Percentiles rank a stretch among this genome's conserved stretches.
Conservation (phyloP, 768 basidiomycete species). For the Russula lepida region DNA sequence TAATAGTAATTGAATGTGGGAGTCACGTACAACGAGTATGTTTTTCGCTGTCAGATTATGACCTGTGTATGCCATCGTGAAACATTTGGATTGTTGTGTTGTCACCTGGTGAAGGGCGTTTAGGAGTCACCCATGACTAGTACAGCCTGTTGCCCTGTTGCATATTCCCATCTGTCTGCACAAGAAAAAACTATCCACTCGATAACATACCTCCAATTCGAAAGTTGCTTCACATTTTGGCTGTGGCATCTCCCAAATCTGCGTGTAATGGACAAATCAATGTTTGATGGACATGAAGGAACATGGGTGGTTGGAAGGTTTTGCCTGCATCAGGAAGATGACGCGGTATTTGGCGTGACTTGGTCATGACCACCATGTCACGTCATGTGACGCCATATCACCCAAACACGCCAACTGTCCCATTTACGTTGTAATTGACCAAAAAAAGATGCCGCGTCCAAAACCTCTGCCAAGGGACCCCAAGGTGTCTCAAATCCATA, state of each 20-base stretch:
- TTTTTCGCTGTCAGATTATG: conserved; percentile 69
- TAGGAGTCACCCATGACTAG: conserved; percentile 53
- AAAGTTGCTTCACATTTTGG: conserved; percentile 73
- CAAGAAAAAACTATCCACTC: neutral
- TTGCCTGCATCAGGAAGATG: too few relatives aligned
- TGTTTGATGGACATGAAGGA: neutral
- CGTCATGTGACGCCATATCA: too few relatives aligned
- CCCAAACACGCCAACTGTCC: too few relatives aligned
- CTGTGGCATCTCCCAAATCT: conserved; percentile 76
- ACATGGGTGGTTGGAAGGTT: neutral
- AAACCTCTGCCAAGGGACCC: too few relatives aligned
- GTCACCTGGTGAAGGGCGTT: too few relatives aligned
- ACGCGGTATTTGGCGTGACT: too few relatives aligned
- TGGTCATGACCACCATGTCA: too few relatives aligned
- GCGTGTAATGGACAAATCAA: neutral
- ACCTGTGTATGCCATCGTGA: conserved; percentile 33
- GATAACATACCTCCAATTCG: conserved; percentile 53
- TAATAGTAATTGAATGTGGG: conserved; percentile 63
- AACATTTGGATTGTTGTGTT: neutral
- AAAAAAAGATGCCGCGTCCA: too few relatives aligned
- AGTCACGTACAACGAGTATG: conserved; percentile 55
- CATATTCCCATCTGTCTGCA: neutral
- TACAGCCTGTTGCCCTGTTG: conserved; percentile 58
- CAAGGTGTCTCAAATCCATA: too few relatives aligned
- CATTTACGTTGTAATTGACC: too few relatives aligned